These are phyloP conservation scores for bread wheat (Triticum aestivum) DNA, from an alignment of 176 grass and related monocot species.

Conservation along the genomic window IWGSC_CS_RefSeq_v2.1 NC_057794.1:467188501-467189000, in stretches of 20 bases:
- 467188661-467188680: not conserved
- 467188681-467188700: not conserved
- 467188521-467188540: conserved; percentile 84
- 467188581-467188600: conserved; percentile 78
- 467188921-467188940: not conserved
- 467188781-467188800: not conserved
- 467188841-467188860: not conserved
- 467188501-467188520: conserved; percentile 52
- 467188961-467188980: not conserved
- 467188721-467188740: conserved; percentile 36
- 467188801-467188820: not conserved
- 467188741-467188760: not conserved
- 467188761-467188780: not conserved
- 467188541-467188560: conserved; percentile 71
- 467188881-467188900: not conserved
- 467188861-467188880: not conserved
- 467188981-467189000: not conserved
- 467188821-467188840: not conserved
- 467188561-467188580: conserved; percentile 64
- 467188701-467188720: not conserved
- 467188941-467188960: not conserved
- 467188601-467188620: conserved; percentile 68
- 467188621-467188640: conserved; percentile 76
- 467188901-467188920: not conserved
- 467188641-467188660: not conserved